Base-by-base conservation (phyloP, 2,329 filamentous ascomycete species). In the Fusarium sp. region DNA sequence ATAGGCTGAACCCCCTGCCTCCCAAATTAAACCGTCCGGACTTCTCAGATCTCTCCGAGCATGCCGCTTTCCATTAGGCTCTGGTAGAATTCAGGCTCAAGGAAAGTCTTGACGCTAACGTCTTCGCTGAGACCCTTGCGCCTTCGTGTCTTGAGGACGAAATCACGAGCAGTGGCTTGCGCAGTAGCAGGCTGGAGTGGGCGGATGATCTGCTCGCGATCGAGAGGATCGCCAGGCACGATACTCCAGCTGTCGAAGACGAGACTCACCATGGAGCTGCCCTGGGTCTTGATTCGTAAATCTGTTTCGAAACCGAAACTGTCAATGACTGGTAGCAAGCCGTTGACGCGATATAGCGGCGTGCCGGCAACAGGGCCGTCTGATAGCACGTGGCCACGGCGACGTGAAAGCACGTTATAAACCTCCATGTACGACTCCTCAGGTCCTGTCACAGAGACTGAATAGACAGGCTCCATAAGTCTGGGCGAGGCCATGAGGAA, bases 251-350 rank as follows among this genome's bases (percentile, higher is more conserved):
- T 90, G 77, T 99, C 96, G 79, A 99, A 99, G 13, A 97, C 93
- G 36, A 99, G 86, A 73, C 91, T 94, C 54, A 98, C 89, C 75
- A 93, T 94, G 57, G 94, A 94, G 78, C 94, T 91, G 53, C 96
- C 95, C 82, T 97, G 93, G 0, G 95, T 97, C 80, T 97, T 94
- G 76, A 98, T 98, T 67, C 96, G 87, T 60, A 99, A 85, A 82
- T 99, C 96, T 15, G 96, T 98, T 83, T 99, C 96, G 80, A 99
- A 98, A 20, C 96, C 96, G 76, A 99, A 99, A 31, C 91, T 94
- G 83, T 99, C 96, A 77, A 99, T 97, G 62, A 98, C 96, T 11
- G 96, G 96, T 57, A 99, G 89, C 50, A 98, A 85, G 5, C 96
- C 96, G 74, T 91, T 92, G 54, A 97, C 94, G 23, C 92, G 91